phyloP scores from a whole-genome alignment of 176 grass and related monocot species.

The Miscanthus lutarioriparius region DNA sequence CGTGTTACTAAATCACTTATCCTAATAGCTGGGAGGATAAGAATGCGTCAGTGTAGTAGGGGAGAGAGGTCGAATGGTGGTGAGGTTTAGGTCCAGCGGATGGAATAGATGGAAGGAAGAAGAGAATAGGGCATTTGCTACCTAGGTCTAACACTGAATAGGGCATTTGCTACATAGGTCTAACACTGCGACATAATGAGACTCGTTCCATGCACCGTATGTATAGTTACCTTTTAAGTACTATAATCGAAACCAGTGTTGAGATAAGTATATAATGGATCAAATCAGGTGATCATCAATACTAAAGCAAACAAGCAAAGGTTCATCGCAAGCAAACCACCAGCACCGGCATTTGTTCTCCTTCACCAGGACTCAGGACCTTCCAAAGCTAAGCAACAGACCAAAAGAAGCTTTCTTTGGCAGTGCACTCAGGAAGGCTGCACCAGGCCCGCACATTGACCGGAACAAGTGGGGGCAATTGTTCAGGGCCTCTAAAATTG shows the following conservation, averaged over 20 bases:
- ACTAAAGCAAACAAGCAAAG: not conserved
- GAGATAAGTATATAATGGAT: not conserved
- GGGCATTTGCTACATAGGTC: not conserved
- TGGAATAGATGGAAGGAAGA: not conserved
- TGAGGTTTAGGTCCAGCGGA: not conserved
- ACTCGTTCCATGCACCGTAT: too few relatives aligned
- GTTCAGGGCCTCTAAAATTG: too few relatives aligned
- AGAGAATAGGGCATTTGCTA: too few relatives aligned
- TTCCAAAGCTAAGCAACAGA: not conserved
- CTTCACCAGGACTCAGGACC: not conserved
- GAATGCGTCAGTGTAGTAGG: not conserved
- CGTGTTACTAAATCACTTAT: not conserved
- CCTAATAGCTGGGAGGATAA: not conserved
- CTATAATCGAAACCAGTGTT: too few relatives aligned
- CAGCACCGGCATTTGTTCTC: not conserved
- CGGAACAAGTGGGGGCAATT: too few relatives aligned
- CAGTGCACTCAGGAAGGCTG: not conserved
- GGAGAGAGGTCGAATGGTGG: not conserved
- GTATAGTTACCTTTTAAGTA: too few relatives aligned
- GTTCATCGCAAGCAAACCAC: not conserved
- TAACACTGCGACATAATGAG: too few relatives aligned
- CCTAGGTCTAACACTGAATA: not conserved
- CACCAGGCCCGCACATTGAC: too few relatives aligned
- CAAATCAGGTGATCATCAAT: not conserved
- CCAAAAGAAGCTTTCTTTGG: not conserved